phyloP scores from a whole-genome alignment of 441 rosid genomes.

The Dalechampia spathulata region DNA sequence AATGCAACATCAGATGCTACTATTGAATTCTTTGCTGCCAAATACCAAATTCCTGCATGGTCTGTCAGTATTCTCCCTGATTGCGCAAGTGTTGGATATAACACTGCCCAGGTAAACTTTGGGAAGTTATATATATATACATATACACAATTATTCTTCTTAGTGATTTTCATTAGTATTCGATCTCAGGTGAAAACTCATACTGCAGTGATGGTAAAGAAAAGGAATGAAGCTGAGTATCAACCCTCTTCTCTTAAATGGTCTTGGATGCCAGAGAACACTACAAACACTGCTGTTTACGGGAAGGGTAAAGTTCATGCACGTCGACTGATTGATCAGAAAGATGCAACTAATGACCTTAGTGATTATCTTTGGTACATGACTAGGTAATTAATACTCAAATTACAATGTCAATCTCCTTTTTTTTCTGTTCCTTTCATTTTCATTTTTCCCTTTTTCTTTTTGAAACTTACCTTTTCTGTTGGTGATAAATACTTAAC shows the following conservation, averaged over 20 bases:
- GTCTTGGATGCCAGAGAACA: constrained; percentile 65
- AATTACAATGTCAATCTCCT: not conserved
- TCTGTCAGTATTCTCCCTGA: constrained; percentile 54
- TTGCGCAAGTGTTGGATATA: constrained; percentile 35
- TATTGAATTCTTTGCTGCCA: constrained; percentile 25
- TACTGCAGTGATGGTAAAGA: constrained; percentile 45
- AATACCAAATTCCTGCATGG: constrained; percentile 46
- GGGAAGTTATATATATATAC: not conserved
- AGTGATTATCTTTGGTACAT: constrained; percentile 78
- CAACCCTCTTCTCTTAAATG: constrained; percentile 36
- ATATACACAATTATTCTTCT: not conserved
- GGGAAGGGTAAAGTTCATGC: not conserved
- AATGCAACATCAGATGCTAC: constrained; percentile 29
- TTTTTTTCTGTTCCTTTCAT: not conserved
- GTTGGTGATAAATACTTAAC: not conserved
- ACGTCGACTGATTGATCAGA: constrained; percentile 46
- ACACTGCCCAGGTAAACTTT: constrained; percentile 44
- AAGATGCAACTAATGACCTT: constrained; percentile 34
- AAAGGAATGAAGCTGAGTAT: constrained; percentile 34
- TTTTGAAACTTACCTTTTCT: not conserved
- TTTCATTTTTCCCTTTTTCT: not conserved
- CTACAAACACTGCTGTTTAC: not conserved
- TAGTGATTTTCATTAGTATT: not conserved
- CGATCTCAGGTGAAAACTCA: constrained; percentile 38
- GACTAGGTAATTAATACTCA: constrained; percentile 34